Percentiles rank a stretch among this genome's conserved stretches.
These are phyloP conservation scores for Cryphonectria nitschkei DNA, from an alignment of 2,329 filamentous ascomycete species.

Conservation along the genomic window DNA sequence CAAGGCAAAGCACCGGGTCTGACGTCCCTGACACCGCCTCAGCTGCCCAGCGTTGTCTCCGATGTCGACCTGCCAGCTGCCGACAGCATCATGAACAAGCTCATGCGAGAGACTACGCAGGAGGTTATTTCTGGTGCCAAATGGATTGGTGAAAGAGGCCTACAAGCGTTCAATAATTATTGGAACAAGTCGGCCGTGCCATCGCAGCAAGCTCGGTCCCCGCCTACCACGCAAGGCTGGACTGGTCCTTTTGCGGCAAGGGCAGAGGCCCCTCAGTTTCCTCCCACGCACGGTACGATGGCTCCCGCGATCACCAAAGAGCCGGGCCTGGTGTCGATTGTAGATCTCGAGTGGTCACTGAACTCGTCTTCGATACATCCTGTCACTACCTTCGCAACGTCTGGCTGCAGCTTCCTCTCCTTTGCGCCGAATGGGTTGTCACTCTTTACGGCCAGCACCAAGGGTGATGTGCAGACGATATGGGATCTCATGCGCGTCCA, in stretches of 20 bases:
- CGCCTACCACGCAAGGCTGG: constrained; percentile 52
- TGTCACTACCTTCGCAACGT: constrained; percentile 71
- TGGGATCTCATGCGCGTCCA: constrained; percentile 77
- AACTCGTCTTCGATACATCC: constrained; percentile 60
- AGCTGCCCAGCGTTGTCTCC: constrained; percentile 68
- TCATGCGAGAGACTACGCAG: constrained; percentile 79
- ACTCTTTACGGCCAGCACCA: constrained; percentile 78
- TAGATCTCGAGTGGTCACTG: constrained; percentile 68
- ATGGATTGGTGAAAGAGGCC: constrained; percentile 77
- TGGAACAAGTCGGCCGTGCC: constrained; percentile 64
- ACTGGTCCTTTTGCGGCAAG: constrained; percentile 48
- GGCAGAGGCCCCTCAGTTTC: constrained; percentile 62
- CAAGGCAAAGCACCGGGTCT: constrained; percentile 60
- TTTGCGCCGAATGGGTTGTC: constrained; percentile 75
- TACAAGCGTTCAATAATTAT: constrained; percentile 79
- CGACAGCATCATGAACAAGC: constrained; percentile 73
- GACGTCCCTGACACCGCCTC: constrained; percentile 67
- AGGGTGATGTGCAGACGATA: constrained; percentile 80
- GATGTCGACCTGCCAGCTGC: constrained; percentile 73
- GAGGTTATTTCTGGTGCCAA: constrained; percentile 75
- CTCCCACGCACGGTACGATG: constrained; percentile 71
- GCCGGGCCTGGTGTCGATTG: constrained; percentile 73
- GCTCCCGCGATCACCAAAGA: constrained; percentile 65
- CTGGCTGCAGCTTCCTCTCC: constrained; percentile 80
- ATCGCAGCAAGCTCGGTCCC: constrained; percentile 50